These are phyloP conservation scores for Rubus idaeus DNA, from an alignment of 306 rosid genomes.

Conservation along the genomic window DNA sequence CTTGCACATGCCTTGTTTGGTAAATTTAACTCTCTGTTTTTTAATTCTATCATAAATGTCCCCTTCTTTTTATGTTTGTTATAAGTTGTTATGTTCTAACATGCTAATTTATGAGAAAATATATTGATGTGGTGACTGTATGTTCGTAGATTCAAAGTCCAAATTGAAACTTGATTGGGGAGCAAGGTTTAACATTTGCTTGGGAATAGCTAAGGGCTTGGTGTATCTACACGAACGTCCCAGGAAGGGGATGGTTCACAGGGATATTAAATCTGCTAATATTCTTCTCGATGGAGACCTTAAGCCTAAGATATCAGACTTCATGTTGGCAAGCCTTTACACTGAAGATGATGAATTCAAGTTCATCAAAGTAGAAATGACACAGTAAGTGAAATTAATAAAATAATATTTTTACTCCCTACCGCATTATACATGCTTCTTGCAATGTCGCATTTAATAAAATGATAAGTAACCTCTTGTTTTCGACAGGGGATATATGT, in stretches of 20 bases:
- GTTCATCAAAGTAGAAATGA: not conserved
- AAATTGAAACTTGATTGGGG: not conserved
- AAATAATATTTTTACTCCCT: no score
- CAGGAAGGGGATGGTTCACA: slow-evolving; percentile 1
- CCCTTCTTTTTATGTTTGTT: no score
- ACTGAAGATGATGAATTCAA: not conserved
- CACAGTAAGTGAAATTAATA: not conserved
- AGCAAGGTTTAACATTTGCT: slow-evolving; percentile 5
- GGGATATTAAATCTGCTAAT: slow-evolving; percentile 13
- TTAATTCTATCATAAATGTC: no score
- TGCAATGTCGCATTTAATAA: not conserved
- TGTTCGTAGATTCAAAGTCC: not conserved
- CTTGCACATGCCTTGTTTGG: no score
- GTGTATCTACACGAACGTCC: slow-evolving; percentile 18
- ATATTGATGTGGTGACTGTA: not conserved
- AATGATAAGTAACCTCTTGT: not conserved
- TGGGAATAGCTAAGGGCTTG: slow-evolving; percentile 22
- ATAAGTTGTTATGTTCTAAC: no score
- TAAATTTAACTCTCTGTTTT: no score
- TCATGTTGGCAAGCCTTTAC: not conserved
- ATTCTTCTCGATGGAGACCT: slow-evolving; percentile 9
- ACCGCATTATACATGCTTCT: no score
- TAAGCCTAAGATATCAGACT: slow-evolving; percentile 18
- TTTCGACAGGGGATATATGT: not conserved
- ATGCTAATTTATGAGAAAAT: no score